Conservation (phyloP, 768 basidiomycete genomes). For the Hirschioporus abietinus region DNA sequence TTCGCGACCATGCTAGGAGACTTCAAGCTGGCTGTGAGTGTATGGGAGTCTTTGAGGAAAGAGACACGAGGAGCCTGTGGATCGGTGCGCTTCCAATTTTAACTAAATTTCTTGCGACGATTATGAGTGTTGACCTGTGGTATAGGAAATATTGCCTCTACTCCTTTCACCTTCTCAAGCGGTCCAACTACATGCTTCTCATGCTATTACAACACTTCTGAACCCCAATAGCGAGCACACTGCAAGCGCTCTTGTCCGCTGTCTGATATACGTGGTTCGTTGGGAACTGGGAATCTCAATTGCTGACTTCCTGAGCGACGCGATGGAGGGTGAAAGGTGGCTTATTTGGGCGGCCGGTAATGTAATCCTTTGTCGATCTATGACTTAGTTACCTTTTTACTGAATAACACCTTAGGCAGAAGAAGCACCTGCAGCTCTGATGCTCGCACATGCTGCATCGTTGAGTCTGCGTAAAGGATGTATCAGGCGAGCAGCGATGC, state of each 20-base stretch:
- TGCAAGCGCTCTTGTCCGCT: constrained; percentile 62
- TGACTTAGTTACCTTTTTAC: constrained; percentile 11
- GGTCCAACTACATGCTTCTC: constrained; percentile 51
- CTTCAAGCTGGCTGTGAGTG: constrained; percentile 69
- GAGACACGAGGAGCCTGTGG: constrained; percentile 74
- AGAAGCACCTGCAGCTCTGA: constrained; percentile 73
- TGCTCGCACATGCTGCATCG: constrained; percentile 75
- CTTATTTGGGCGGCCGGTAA: constrained; percentile 80
- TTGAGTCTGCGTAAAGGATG: constrained; percentile 55
- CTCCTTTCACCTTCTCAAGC: constrained; percentile 63
- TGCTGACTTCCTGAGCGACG: constrained; percentile 50
- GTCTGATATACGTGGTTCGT: constrained; percentile 62
- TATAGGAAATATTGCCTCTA: constrained; percentile 77
- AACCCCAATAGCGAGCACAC: constrained; percentile 42
- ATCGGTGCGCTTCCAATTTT: constrained; percentile 50
- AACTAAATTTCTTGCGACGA: not conserved
- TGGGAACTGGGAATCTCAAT: constrained; percentile 67
- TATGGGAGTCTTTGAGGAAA: constrained; percentile 86
- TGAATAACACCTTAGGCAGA: constrained; percentile 55
- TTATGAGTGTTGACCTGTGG: constrained; percentile 6
- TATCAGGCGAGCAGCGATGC: constrained; percentile 63
- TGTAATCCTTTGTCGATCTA: constrained; percentile 38
- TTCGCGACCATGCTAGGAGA: constrained; percentile 93
- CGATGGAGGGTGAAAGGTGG: constrained; percentile 78
- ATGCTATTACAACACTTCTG: constrained; percentile 49